phyloP scores from a whole-genome alignment of 2,329 filamentous ascomycete species.

The Xylaria arbuscula region DNA sequence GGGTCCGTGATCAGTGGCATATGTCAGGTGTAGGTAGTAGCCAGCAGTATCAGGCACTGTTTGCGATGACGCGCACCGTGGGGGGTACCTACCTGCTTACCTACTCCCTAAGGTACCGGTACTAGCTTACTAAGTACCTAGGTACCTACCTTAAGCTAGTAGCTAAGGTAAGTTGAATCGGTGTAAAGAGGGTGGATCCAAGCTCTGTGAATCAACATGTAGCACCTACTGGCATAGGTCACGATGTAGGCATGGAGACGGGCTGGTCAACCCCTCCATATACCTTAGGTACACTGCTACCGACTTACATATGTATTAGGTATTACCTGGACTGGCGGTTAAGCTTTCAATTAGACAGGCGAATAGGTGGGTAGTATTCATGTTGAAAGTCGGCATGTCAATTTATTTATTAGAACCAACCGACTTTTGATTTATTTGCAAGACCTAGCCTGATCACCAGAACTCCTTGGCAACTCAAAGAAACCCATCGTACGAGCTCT shows the following conservation, averaged over 20 bases:
- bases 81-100: conserved; percentile 1
- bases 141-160: background rate
- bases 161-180: background rate
- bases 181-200: no score
- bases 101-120: no score
- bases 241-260: no score
- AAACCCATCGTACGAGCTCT: conserved; percentile 25
- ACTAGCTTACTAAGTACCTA: no score
- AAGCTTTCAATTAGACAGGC: background rate
- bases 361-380: background rate
- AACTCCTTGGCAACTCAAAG: conserved; percentile 37
- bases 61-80: conserved; percentile 38
- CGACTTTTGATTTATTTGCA: conserved; percentile 47
- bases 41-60: conserved; percentile 26
- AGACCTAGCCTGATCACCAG: conserved; percentile 40
- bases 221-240: no score
- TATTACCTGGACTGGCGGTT: no score
- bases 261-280: no score
- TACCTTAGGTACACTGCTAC: no score
- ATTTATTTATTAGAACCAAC: conserved; percentile 37
- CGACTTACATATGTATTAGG: no score
- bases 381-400: conserved; percentile 14
- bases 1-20: no score
- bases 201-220: no score
- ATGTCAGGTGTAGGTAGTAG: no score